Percentiles rank a stretch among this genome's conserved stretches.
Conservation (phyloP, 23 red algal genomes). For the Gracilariopsis chorda region DNA sequence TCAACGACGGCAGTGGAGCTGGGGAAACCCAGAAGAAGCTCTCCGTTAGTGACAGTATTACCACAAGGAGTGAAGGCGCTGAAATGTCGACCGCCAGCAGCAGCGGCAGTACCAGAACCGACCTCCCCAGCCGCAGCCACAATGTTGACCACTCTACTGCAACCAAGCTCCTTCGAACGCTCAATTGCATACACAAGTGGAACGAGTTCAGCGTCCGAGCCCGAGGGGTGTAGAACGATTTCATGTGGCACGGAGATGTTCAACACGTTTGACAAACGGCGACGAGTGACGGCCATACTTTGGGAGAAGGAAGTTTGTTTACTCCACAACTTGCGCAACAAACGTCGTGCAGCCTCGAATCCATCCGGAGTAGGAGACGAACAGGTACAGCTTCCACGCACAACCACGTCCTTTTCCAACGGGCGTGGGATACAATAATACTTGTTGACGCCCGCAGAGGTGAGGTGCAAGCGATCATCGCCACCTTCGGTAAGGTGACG, state of each 20-base stretch:
- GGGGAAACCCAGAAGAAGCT: constrained; percentile 47
- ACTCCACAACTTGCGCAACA: constrained; percentile 52
- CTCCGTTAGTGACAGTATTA: constrained; percentile 38
- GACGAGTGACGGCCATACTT: constrained; percentile 15
- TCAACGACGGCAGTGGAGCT: constrained; percentile 47
- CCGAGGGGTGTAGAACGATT: constrained; percentile 72
- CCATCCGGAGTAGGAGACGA: constrained; percentile 74
- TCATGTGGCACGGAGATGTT: constrained; percentile 56
- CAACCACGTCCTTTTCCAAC: constrained; percentile 23
- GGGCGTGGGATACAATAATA: constrained; percentile 75
- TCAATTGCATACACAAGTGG: constrained; percentile 68
- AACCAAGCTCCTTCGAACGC: constrained; percentile 8
- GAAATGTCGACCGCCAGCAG: constrained; percentile 74
- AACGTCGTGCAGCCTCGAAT: constrained; percentile 60
- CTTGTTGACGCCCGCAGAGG: constrained; percentile 69
- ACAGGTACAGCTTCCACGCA: constrained; percentile 82
- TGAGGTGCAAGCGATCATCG: constrained; percentile 82
- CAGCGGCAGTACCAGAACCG: constrained; percentile 76
- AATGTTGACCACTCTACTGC: constrained; percentile 66
- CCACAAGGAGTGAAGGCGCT: constrained; percentile 60
- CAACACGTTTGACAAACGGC: constrained; percentile 27
- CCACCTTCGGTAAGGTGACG: constrained; percentile 72
- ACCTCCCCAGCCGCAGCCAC: constrained; percentile 82
- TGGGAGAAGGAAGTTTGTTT: constrained; percentile 20
- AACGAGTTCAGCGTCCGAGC: constrained; percentile 80